Evolutionary conservation across 75 land plant genomes (phyloP).

Genomic region (Isoetes taiwanensis): DNA sequence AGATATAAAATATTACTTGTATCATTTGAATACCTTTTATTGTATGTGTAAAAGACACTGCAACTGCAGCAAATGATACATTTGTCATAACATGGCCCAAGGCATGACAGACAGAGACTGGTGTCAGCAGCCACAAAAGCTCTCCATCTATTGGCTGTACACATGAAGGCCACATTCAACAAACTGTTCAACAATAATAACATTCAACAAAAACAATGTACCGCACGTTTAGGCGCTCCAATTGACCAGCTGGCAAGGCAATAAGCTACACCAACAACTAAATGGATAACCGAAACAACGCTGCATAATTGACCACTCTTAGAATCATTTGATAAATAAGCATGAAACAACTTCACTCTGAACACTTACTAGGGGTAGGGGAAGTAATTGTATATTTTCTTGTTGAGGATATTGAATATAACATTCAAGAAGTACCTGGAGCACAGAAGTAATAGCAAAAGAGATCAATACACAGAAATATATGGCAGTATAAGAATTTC

Average conservation of each 20-base stretch:
- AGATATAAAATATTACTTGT: too few relatives aligned
- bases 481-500: too few relatives aligned
- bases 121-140: slow-evolving; percentile 54
- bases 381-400: slow-evolving; percentile 96
- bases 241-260: slow-evolving; percentile 66
- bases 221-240: slow-evolving; percentile 89
- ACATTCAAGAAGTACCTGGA: slow-evolving; percentile 93
- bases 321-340: neutral
- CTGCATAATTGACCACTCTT: slow-evolving; percentile 23
- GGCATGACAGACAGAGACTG: slow-evolving; percentile 92
- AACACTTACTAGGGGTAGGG: slow-evolving; percentile 87
- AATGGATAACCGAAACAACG: slow-evolving; percentile 81
- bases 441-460: too few relatives aligned
- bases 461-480: too few relatives aligned
- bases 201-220: too few relatives aligned
- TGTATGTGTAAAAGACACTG: slow-evolving; percentile 96
- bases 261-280: slow-evolving; percentile 79
- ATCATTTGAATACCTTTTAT: slow-evolving; percentile 95
- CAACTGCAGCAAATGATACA: slow-evolving; percentile 95
- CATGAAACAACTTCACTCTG: neutral
- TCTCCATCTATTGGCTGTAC: slow-evolving; percentile 66
- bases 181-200: too few relatives aligned
- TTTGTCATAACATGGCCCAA: slow-evolving; percentile 91
- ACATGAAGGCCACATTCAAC: too few relatives aligned
- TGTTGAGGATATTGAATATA: slow-evolving; percentile 96